A percentile compares a stretch with the other conserved stretches of the same genome.
Conservation (phyloP, 2,329 filamentous ascomycete species). For the Achaetomium macrosporum region DNA sequence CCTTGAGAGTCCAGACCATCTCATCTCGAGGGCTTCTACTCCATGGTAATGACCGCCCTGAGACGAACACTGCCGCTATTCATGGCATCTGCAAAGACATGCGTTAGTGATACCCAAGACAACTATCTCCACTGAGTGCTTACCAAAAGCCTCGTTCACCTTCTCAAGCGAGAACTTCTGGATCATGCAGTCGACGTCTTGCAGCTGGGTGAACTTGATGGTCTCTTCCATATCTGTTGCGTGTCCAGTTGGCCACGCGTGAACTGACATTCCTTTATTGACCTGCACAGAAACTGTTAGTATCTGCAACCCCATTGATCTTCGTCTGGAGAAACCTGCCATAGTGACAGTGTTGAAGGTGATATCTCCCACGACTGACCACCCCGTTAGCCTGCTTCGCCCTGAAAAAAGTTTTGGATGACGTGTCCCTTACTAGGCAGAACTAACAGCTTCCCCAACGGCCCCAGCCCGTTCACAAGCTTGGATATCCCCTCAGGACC, state of each 20-base stretch:
- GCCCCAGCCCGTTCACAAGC: slow-evolving; percentile 48
- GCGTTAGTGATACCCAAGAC: background rate
- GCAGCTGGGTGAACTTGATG: slow-evolving; percentile 56
- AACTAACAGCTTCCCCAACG: slow-evolving; percentile 54
- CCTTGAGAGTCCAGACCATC: background rate
- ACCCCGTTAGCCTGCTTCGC: background rate
- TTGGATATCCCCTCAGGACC: slow-evolving; percentile 49
- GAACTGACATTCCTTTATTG: slow-evolving; percentile 49
- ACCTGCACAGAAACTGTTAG: slow-evolving; percentile 26
- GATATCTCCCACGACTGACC: slow-evolving; percentile 35
- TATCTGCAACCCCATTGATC: too few relatives aligned
- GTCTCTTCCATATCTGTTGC: slow-evolving; percentile 60
- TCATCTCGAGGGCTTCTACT: slow-evolving; percentile 22
- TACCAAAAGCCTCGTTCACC: slow-evolving; percentile 37
- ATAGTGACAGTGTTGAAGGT: slow-evolving; percentile 32
- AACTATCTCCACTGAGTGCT: background rate
- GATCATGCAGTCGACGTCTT: slow-evolving; percentile 59
- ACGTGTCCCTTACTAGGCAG: slow-evolving; percentile 38
- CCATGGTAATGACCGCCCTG: slow-evolving; percentile 44
- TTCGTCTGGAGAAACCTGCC: slow-evolving; percentile 5
- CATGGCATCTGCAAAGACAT: slow-evolving; percentile 37
- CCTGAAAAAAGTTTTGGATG: background rate
- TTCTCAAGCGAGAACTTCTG: slow-evolving; percentile 57
- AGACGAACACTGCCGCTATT: slow-evolving; percentile 44
- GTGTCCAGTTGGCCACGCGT: slow-evolving; percentile 59